phyloP scores from a whole-genome alignment of 352 stramenopile genomes.

The Globisporangium camurandrum region DNA sequence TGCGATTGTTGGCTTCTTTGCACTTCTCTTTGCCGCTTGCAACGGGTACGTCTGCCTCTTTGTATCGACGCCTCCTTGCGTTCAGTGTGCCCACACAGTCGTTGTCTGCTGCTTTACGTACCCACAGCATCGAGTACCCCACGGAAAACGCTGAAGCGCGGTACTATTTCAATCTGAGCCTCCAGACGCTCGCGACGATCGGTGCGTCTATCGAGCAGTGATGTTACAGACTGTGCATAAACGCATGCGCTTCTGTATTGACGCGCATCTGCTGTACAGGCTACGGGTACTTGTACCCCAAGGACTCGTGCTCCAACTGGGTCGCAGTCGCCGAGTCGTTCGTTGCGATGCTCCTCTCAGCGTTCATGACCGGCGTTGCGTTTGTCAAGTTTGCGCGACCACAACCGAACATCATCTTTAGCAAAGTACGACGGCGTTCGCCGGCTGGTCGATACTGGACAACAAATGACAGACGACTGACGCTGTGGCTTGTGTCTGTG shows the following conservation, averaged over 20 bases:
- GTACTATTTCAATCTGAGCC: constrained; percentile 54
- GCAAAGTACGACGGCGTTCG: constrained; percentile 30
- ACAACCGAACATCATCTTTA: constrained; percentile 39
- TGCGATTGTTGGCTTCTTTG: constrained; percentile 34
- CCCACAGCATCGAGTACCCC: constrained; percentile 1
- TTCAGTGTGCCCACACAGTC: too few relatives aligned
- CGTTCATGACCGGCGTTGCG: constrained; percentile 50
- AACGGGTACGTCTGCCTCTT: constrained; percentile 24
- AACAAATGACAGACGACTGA: too few relatives aligned
- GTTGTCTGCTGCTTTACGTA: background rate
- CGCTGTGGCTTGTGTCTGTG: background rate
- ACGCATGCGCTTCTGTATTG: background rate
- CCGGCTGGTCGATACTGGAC: too few relatives aligned
- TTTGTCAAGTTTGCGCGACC: constrained; percentile 60
- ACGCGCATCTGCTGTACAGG: constrained; percentile 9
- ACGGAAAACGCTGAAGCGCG: constrained; percentile 13
- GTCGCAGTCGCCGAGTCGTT: constrained; percentile 42
- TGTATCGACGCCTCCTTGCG: too few relatives aligned
- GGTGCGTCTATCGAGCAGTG: too few relatives aligned
- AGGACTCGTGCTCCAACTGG: constrained; percentile 44
- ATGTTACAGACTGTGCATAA: too few relatives aligned
- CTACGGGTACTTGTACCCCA: constrained; percentile 39
- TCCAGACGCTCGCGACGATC: constrained; percentile 55
- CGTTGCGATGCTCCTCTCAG: constrained; percentile 44
- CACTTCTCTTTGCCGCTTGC: constrained; percentile 33